Evolutionary conservation across 2,329 filamentous ascomycete species (phyloP), one percentile per base, ranked within the genome.

Genomic region (Penicillium griseofulvum): DNA sequence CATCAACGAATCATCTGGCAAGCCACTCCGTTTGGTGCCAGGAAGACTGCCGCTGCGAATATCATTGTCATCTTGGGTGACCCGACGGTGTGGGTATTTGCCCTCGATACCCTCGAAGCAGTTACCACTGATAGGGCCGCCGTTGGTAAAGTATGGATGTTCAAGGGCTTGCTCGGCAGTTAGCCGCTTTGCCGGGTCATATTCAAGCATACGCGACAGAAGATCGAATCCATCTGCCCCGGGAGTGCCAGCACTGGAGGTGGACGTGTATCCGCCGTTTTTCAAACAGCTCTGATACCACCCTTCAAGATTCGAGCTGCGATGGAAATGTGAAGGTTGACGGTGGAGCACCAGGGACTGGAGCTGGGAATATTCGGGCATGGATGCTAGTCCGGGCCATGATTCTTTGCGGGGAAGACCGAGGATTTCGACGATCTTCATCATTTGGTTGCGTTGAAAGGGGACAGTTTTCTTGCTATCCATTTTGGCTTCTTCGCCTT

Each of bases 401-500:
- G 86, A 84, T 47, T 96, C 90, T 67, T 93, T 93, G 7, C 84
- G 90, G 0, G 94, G 94, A 62, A 96, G 78, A 29, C 94, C 94
- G 79, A 99, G 87, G 59, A 99, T 91, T 69, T 99, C 94, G 36
- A 96, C 90, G 65, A 99, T 99, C 76, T 96, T 97, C 69, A 94
- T 91, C 93, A 99, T 97, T 76, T 99, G 94, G 67, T 97, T 97
- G 14, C 92, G 85, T 74, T 99, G 94, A 65, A 99, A 99, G 0
- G 94, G 94, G 0, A 97, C 92, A 0, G 90, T 94, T 77, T 97
- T 97, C 75, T 99, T 99, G 65, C 85, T 90, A 74, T 99, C 94
- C 89, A 97, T 97, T 76, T 99, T 99, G 16, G 94, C 94, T 74
- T 99, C 94, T 69, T 99, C 94, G 0, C 94, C 94, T 71, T 99